Evolutionary conservation across 1,284 basidiomycete species (phyloP).

Genomic region (Wolfiporia cocos): DNA sequence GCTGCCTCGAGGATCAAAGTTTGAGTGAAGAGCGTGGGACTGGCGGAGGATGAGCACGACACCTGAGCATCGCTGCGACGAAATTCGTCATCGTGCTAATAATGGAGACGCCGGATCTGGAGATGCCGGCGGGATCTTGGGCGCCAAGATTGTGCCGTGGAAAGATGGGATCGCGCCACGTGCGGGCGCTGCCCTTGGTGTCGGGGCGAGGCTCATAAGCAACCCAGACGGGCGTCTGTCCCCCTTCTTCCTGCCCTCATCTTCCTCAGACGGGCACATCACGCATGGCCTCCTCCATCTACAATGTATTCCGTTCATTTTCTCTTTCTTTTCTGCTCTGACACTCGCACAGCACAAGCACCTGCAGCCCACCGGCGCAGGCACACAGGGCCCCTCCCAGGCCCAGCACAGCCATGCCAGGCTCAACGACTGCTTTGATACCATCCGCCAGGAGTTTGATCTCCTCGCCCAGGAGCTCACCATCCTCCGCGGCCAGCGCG

Average conservation of each 20-base stretch:
- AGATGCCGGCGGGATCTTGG: too few relatives aligned
- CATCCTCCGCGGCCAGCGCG: slow-evolving; percentile 71
- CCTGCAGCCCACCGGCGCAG: slow-evolving; percentile 52
- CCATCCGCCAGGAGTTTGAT: slow-evolving; percentile 86
- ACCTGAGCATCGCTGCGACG: too few relatives aligned
- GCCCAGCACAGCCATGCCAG: slow-evolving; percentile 33
- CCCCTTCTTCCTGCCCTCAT: not conserved
- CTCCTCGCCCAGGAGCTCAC: slow-evolving; percentile 65
- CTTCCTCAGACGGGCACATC: slow-evolving; percentile 2
- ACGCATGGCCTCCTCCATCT: slow-evolving; percentile 31
- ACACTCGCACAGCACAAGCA: slow-evolving; percentile 48
- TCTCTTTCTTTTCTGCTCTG: not conserved
- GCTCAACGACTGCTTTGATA: slow-evolving; percentile 78
- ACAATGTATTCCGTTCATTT: slow-evolving; percentile 21
- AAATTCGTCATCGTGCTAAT: too few relatives aligned
- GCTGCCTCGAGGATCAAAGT: too few relatives aligned
- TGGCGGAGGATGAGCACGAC: too few relatives aligned
- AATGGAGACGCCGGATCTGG: too few relatives aligned
- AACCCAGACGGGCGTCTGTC: too few relatives aligned
- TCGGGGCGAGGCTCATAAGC: too few relatives aligned
- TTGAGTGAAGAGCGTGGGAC: too few relatives aligned
- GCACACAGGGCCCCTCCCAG: slow-evolving; percentile 35
- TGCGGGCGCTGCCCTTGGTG: too few relatives aligned
- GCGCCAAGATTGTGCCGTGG: too few relatives aligned
- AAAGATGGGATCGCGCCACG: too few relatives aligned